A percentile compares a stretch with the other conserved stretches of the same genome.
Evolutionary conservation across 305 asterid genomes (phyloP).

Genomic region (Fraxinus xanthoxyloides): DNA sequence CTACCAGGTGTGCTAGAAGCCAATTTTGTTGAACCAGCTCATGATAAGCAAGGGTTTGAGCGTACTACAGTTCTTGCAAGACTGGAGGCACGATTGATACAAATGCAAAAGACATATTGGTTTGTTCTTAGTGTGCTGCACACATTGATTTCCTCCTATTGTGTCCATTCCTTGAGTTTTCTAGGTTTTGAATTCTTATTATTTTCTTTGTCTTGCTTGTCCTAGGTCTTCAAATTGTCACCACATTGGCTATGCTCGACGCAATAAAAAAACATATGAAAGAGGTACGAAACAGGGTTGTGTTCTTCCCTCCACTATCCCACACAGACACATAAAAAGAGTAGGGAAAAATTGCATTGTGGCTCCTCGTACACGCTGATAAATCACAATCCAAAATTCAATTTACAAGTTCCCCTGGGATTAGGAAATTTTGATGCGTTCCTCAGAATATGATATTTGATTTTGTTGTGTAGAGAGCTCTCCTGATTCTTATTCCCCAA

Average conservation of each 20-base stretch:
- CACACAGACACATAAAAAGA: neutral
- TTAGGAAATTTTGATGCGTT: neutral
- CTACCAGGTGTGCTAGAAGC: constrained; percentile 85
- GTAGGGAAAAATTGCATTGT: neutral
- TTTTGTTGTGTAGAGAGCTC: constrained; percentile 38
- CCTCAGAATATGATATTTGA: neutral
- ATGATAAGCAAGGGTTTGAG: constrained; percentile 97
- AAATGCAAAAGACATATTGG: constrained; percentile 91
- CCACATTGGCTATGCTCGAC: constrained; percentile 87
- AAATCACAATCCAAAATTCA: neutral
- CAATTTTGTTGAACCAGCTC: constrained; percentile 98
- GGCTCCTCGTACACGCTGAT: neutral
- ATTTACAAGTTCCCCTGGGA: neutral
- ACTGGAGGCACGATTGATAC: constrained; percentile 69
- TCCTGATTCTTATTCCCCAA: constrained; percentile 32
- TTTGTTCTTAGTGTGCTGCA: constrained; percentile 33
- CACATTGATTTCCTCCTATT: constrained; percentile 2
- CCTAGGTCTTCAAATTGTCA: constrained; percentile 71
- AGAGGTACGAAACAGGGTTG: constrained; percentile 42
- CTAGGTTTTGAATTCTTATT: constrained; percentile 6
- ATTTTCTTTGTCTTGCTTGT: constrained; percentile 21
- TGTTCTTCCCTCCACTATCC: neutral
- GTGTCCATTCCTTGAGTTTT: constrained; percentile 19
- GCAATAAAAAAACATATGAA: constrained; percentile 36
- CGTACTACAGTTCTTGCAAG: constrained; percentile 87